Evolutionary conservation across 306 rosid genomes (phyloP).

Genomic region (Medicago arabica): DNA sequence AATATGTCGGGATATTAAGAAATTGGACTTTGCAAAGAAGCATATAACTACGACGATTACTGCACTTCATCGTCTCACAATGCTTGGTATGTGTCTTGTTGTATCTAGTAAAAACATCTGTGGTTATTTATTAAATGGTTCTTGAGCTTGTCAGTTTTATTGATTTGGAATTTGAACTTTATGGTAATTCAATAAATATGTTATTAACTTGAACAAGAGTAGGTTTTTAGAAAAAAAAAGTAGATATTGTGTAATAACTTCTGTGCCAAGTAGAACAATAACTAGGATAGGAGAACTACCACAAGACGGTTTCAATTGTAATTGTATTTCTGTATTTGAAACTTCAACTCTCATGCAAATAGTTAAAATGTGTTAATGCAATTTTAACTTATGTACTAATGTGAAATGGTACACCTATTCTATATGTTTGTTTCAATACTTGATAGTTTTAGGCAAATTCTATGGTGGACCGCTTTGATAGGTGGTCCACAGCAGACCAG

Average conservation of each 20-base stretch:
- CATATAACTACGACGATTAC: constrained; percentile 97
- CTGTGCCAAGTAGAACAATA: neutral
- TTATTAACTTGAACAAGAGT: constrained; percentile 3
- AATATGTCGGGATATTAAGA: constrained; percentile 97
- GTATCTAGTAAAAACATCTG: neutral
- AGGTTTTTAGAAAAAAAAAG: constrained; percentile 4
- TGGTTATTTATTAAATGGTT: constrained; percentile 7
- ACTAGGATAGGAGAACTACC: neutral
- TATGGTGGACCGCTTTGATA: neutral
- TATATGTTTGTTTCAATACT: constrained; percentile 20
- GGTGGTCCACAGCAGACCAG: neutral
- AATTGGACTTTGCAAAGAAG: constrained; percentile 97
- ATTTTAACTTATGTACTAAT: constrained; percentile 19
- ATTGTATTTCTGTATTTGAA: constrained; percentile 17
- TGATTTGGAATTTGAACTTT: constrained; percentile 24
- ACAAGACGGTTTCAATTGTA: constrained; percentile 1
- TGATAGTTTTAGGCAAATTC: neutral
- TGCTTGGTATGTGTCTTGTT: constrained; percentile 71
- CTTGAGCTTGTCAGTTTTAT: constrained; percentile 30
- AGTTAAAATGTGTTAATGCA: constrained; percentile 16
- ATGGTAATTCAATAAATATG: neutral
- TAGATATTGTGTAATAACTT: neutral
- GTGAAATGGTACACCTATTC: constrained; percentile 16
- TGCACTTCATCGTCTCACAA: constrained; percentile 97
- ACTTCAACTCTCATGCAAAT: constrained; percentile 27